A percentile compares a stretch with the other conserved stretches of the same genome.
These are phyloP conservation scores for Sporothrix pallida DNA, from an alignment of 2,329 filamentous ascomycete species.

Conservation along the genomic window DNA sequence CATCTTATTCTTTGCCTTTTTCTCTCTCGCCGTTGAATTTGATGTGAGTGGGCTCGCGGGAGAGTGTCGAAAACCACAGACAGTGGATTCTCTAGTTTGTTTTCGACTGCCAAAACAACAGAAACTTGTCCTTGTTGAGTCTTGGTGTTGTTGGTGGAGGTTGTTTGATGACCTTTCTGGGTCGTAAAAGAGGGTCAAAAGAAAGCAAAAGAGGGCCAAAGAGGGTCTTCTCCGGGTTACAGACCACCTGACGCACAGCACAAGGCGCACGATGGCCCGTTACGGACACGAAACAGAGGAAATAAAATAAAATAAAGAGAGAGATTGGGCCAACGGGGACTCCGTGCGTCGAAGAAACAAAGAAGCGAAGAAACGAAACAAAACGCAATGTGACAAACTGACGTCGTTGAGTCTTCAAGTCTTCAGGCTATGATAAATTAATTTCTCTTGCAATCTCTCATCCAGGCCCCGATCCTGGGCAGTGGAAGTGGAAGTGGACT, in stretches of 20 bases:
- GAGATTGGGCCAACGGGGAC: too few relatives aligned
- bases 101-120: too few relatives aligned
- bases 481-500: background rate
- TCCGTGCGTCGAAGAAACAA: too few relatives aligned
- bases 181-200: background rate
- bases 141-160: background rate
- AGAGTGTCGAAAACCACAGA: background rate
- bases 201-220: background rate
- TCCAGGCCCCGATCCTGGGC: background rate
- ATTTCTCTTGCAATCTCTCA: too few relatives aligned
- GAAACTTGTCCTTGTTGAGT: conserved; percentile 11
- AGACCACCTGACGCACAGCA: conserved; percentile 17
- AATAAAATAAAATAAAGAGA: too few relatives aligned
- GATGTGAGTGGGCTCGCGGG: conserved; percentile 10
- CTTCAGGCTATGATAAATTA: too few relatives aligned
- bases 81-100: conserved; percentile 3
- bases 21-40: background rate
- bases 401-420: too few relatives aligned
- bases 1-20: background rate
- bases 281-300: conserved; percentile 13
- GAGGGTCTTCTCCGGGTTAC: conserved; percentile 10
- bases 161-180: background rate
- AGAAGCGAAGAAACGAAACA: too few relatives aligned
- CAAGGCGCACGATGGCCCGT: conserved; percentile 16
- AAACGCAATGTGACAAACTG: too few relatives aligned